Conservation (phyloP, 345 rosid genomes). For the Raphanus sativus region DNA sequence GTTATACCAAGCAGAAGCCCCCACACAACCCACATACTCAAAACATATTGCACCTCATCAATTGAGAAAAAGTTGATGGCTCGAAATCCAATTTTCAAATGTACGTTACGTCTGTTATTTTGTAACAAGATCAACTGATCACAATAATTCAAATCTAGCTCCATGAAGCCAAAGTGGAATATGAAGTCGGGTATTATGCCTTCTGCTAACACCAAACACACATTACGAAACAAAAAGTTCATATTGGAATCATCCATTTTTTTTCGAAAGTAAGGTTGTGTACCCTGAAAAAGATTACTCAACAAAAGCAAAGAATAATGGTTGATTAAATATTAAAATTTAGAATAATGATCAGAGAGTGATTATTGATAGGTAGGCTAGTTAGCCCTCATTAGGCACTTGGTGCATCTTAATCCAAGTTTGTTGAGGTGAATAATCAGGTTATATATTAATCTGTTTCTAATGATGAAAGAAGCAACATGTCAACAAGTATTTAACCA, state of each 20-base stretch:
- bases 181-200: background rate
- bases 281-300: background rate
- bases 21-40: background rate
- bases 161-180: conserved; percentile 6
- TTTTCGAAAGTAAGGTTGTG: conserved; percentile 10
- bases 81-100: background rate
- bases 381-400: conserved; percentile 8
- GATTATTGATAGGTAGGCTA: background rate
- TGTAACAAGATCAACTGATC: background rate
- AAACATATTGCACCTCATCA: background rate
- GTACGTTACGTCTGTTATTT: background rate
- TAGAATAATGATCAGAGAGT: too few species aligned
- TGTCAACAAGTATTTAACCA: conserved; percentile 10
- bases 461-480: conserved; percentile 25
- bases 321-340: too few species aligned
- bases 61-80: background rate
- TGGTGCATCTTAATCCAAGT: conserved; percentile 35
- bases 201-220: background rate
- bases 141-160: background rate
- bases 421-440: conserved; percentile 17
- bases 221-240: background rate
- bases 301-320: background rate
- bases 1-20: background rate
- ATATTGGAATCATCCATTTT: background rate
- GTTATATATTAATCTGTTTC: conserved; percentile 12